Percentiles rank a stretch among this genome's conserved stretches.
phyloP scores from a whole-genome alignment of 2,329 filamentous ascomycete species.

The Zymoseptoria passerinii region DNA sequence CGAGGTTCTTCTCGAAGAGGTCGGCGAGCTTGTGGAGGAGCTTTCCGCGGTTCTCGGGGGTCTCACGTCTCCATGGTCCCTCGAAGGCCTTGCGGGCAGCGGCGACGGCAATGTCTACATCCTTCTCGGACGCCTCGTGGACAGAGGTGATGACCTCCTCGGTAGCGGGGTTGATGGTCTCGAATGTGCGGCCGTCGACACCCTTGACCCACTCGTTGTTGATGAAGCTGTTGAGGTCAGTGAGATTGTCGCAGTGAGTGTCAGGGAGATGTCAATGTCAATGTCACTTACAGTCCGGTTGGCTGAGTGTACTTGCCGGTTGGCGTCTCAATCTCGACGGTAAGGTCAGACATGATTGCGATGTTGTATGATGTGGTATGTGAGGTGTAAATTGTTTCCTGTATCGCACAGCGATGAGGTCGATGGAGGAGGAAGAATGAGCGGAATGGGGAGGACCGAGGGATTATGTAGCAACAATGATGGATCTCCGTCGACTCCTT shows the following conservation, averaged over 20 bases:
- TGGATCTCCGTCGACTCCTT: not conserved
- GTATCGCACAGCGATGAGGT: slow-evolving; percentile 19
- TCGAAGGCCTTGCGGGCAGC: slow-evolving; percentile 83
- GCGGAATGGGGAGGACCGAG: slow-evolving; percentile 6
- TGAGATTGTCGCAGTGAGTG: not conserved
- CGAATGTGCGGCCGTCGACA: slow-evolving; percentile 81
- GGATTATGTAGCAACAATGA: slow-evolving; percentile 17
- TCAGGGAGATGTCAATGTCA: not conserved
- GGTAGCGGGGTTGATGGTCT: slow-evolving; percentile 80
- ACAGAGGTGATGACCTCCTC: slow-evolving; percentile 81
- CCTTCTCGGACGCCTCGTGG: slow-evolving; percentile 79
- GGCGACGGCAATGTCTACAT: slow-evolving; percentile 68
- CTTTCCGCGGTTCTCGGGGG: slow-evolving; percentile 62
- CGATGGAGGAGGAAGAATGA: slow-evolving; percentile 3
- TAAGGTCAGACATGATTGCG: slow-evolving; percentile 37
- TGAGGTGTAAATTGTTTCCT: slow-evolving; percentile 1
- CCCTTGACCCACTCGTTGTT: slow-evolving; percentile 84
- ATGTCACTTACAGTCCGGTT: slow-evolving; percentile 44
- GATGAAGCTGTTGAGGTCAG: slow-evolving; percentile 57
- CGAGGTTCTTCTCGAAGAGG: slow-evolving; percentile 67
- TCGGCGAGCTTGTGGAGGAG: slow-evolving; percentile 70
- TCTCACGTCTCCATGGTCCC: slow-evolving; percentile 57
- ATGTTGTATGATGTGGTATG: slow-evolving; percentile 11
- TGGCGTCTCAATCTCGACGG: slow-evolving; percentile 60
- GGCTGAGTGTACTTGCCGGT: slow-evolving; percentile 51